Evolutionary conservation across 768 basidiomycete species (phyloP).

Genomic region (Macrolepiota albuminosa): DNA sequence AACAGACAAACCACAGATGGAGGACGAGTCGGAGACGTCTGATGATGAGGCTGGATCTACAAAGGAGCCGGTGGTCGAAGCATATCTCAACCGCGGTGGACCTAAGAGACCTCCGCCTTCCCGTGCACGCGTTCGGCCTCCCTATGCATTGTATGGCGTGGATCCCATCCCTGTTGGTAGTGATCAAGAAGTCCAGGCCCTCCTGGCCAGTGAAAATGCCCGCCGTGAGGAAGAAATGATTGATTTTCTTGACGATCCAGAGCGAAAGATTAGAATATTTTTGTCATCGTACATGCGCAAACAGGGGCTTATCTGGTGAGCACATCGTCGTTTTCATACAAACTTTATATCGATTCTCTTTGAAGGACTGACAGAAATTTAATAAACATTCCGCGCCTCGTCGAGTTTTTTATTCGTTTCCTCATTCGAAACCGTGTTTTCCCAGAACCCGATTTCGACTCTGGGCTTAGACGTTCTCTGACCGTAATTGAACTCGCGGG

Average conservation of each 20-base stretch:
- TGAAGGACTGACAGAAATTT: slow-evolving; percentile 45
- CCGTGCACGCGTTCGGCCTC: slow-evolving; percentile 29
- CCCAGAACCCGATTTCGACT: slow-evolving; percentile 41
- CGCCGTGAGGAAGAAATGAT: slow-evolving; percentile 39
- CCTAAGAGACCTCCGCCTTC: slow-evolving; percentile 16
- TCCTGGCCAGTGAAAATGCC: slow-evolving; percentile 31
- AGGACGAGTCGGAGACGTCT: slow-evolving; percentile 24
- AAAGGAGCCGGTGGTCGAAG: slow-evolving; percentile 17
- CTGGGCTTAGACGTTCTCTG: slow-evolving; percentile 41
- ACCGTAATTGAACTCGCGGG: slow-evolving; percentile 35
- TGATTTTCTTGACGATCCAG: slow-evolving; percentile 61
- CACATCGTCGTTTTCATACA: background rate
- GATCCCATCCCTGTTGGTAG: slow-evolving; percentile 26
- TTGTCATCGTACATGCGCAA: slow-evolving; percentile 66
- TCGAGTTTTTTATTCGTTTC: slow-evolving; percentile 58
- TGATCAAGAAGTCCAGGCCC: slow-evolving; percentile 32
- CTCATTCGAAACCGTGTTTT: slow-evolving; percentile 53
- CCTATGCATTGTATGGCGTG: slow-evolving; percentile 33
- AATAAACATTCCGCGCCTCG: slow-evolving; percentile 44
- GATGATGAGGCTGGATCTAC: slow-evolving; percentile 24
- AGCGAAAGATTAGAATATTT: slow-evolving; percentile 53
- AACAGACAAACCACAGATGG: slow-evolving; percentile 27
- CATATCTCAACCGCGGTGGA: slow-evolving; percentile 2
- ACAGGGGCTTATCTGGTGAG: slow-evolving; percentile 69
- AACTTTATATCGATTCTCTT: background rate